Evolutionary conservation across 106 monocot genomes (phyloP).

Genomic region (Dioscorea alata): DNA sequence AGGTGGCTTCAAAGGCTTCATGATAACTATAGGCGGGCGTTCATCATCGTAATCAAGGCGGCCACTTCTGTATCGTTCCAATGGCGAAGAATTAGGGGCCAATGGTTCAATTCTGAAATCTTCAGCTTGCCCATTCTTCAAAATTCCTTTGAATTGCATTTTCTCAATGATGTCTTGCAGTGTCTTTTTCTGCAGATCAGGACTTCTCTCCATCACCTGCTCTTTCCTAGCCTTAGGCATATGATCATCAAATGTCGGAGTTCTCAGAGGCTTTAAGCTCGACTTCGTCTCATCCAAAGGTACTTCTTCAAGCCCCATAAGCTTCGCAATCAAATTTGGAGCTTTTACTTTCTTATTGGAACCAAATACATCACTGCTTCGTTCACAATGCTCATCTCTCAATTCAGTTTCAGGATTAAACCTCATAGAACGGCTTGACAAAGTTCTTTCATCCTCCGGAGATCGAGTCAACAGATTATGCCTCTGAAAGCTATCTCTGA

Average conservation of each 20-base stretch:
- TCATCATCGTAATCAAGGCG: constrained; percentile 4
- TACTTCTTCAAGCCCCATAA: constrained; percentile 64
- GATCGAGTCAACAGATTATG: constrained; percentile 17
- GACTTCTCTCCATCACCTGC: constrained; percentile 1
- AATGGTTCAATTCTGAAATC: not conserved
- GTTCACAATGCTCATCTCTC: not conserved
- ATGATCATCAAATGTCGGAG: constrained; percentile 18
- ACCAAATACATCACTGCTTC: not conserved
- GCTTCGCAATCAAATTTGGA: constrained; percentile 53
- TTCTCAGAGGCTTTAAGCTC: constrained; percentile 2
- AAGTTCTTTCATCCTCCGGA: constrained; percentile 21
- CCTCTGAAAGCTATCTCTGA: constrained; percentile 33
- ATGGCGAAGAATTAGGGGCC: not conserved
- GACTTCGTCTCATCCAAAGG: constrained; percentile 19
- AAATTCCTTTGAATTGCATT: constrained; percentile 39
- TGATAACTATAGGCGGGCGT: constrained; percentile 27
- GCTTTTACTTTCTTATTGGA: constrained; percentile 21
- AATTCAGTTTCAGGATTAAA: not conserved
- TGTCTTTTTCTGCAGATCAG: constrained; percentile 13
- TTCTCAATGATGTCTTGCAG: constrained; percentile 45
- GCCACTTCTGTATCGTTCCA: not conserved
- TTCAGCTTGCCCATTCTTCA: constrained; percentile 18
- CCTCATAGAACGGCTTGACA: constrained; percentile 17
- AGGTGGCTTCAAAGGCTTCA: constrained; percentile 26
- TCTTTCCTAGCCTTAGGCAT: constrained; percentile 30